Percentiles rank a stretch among this genome's conserved stretches.
Conservation (phyloP, 2,329 filamentous ascomycete species). For the Sphaerulina musiva region DNA sequence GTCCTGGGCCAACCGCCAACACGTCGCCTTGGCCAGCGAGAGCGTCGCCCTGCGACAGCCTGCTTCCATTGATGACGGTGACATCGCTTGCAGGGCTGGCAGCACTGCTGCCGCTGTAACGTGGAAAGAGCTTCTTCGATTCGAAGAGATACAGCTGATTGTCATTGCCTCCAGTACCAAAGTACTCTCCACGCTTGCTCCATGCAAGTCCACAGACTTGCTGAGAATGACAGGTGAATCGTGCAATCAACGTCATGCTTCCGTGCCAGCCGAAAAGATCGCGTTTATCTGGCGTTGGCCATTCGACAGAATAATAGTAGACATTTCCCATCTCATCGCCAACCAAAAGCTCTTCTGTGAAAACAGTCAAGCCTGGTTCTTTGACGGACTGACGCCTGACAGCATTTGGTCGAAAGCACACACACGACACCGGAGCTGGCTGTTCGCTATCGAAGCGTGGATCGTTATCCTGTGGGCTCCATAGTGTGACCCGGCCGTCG, state of each 20-base stretch:
- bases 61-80: slow-evolving; percentile 15
- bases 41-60: not conserved
- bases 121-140: slow-evolving; percentile 48
- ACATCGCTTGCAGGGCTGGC: slow-evolving; percentile 8
- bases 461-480: slow-evolving; percentile 64
- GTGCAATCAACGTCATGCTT: slow-evolving; percentile 67
- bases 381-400: slow-evolving; percentile 47
- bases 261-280: slow-evolving; percentile 71
- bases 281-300: slow-evolving; percentile 54
- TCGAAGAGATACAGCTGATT: slow-evolving; percentile 81
- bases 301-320: slow-evolving; percentile 86
- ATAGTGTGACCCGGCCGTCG: slow-evolving; percentile 67
- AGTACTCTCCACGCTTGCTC: slow-evolving; percentile 67
- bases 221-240: slow-evolving; percentile 72
- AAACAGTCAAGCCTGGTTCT: slow-evolving; percentile 47
- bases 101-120: not conserved
- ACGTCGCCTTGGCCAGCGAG: slow-evolving; percentile 30
- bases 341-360: slow-evolving; percentile 77
- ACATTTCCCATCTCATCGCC: slow-evolving; percentile 77
- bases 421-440: slow-evolving; percentile 65
- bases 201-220: slow-evolving; percentile 92
- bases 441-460: slow-evolving; percentile 72
- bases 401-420: slow-evolving; percentile 68
- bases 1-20: slow-evolving; percentile 32
- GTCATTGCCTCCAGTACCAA: slow-evolving; percentile 89